Conservation (phyloP, 352 stramenopile species). For the Hyaloperonospora brassicae region DNA sequence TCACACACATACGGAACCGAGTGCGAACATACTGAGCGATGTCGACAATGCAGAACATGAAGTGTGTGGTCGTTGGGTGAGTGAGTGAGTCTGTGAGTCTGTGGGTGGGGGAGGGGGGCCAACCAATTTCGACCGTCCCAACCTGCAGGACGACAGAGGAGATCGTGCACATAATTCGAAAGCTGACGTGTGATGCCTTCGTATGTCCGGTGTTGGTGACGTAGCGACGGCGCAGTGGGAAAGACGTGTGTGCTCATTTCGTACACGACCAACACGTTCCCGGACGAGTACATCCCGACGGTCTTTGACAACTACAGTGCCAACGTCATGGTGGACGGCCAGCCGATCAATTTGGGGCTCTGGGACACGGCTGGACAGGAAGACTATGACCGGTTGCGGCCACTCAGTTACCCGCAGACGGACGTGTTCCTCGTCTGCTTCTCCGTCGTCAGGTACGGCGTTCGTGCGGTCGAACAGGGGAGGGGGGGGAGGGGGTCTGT, state of each 20-base stretch:
- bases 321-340: slow-evolving; percentile 90
- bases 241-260: slow-evolving; percentile 96
- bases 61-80: slow-evolving; percentile 88
- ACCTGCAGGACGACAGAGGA: background rate
- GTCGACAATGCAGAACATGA: slow-evolving; percentile 91
- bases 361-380: slow-evolving; percentile 97
- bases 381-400: slow-evolving; percentile 93
- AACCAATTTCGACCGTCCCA: too few species aligned
- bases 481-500: background rate
- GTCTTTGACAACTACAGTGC: slow-evolving; percentile 93
- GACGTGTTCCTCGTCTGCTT: slow-evolving; percentile 96
- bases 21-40: slow-evolving; percentile 8
- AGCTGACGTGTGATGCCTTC: slow-evolving; percentile 8
- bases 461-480: background rate
- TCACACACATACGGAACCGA: slow-evolving; percentile 2
- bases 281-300: slow-evolving; percentile 94
- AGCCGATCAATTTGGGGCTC: slow-evolving; percentile 93
- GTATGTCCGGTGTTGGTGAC: slow-evolving; percentile 1
- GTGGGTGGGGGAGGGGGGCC: too few species aligned
- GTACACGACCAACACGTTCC: slow-evolving; percentile 96
- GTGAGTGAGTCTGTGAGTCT: slow-evolving; percentile 8
- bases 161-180: background rate
- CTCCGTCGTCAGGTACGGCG: slow-evolving; percentile 78
- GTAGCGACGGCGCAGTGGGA: slow-evolving; percentile 91
- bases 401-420: slow-evolving; percentile 93